Conservation (phyloP, 495 filamentous ascomycete genomes). For the Apiosordaria backusii region DNA sequence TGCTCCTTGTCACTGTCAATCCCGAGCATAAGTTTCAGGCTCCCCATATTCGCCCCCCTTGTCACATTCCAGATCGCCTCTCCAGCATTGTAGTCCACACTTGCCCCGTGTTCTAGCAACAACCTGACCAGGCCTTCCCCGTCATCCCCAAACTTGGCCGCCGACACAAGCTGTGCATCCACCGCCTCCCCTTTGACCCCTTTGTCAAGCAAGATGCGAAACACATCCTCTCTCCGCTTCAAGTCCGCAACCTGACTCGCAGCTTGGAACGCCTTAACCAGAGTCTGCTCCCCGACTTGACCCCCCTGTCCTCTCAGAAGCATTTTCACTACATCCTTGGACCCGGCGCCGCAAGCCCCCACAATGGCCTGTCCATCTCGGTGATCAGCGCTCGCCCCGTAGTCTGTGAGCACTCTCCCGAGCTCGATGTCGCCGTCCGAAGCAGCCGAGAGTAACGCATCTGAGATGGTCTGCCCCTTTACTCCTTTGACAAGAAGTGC, state of each 20-base stretch:
- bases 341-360: constrained; percentile 41
- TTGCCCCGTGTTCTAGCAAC: constrained; percentile 42
- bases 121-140: constrained; percentile 41
- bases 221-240: constrained; percentile 37
- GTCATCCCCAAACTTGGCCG: constrained; percentile 43
- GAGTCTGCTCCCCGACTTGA: constrained; percentile 31
- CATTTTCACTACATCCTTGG: constrained; percentile 39
- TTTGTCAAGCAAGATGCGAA: constrained; percentile 40
- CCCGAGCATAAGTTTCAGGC: constrained; percentile 44
- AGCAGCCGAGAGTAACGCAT: constrained; percentile 41
- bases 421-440: constrained; percentile 44
- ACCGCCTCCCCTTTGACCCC: constrained; percentile 42
- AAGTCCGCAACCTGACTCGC: constrained; percentile 42
- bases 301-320: constrained; percentile 32
- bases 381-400: constrained; percentile 43
- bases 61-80: constrained; percentile 49
- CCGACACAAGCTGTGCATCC: constrained; percentile 43
- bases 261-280: constrained; percentile 43
- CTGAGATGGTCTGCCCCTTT: constrained; percentile 34
- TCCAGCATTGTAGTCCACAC: constrained; percentile 41
- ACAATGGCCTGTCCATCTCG: constrained; percentile 46
- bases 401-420: constrained; percentile 37
- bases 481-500: constrained; percentile 39
- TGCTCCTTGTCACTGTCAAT: constrained; percentile 28
- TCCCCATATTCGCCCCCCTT: constrained; percentile 40